These are phyloP conservation scores for Saccharomycopsis guyanensis DNA, from an alignment of 805 yeast genomes.

Conservation along the genomic window DNA sequence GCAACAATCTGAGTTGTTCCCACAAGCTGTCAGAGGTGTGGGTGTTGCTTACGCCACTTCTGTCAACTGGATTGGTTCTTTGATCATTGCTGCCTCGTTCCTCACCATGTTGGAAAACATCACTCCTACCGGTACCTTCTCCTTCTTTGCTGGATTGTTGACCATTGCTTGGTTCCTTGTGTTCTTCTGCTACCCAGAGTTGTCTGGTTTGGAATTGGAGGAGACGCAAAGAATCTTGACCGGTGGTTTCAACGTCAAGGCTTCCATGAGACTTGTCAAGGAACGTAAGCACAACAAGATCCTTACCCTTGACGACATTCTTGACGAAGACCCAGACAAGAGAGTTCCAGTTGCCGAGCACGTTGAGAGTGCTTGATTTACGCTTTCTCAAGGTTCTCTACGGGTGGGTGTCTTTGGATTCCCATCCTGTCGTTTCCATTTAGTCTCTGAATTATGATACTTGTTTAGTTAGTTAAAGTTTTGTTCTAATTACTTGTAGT, in stretches of 20 bases:
- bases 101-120: conserved; percentile 89
- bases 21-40: conserved; percentile 87
- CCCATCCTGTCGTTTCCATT: no score
- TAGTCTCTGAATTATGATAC: no score
- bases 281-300: conserved; percentile 27
- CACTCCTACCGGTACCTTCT: conserved; percentile 92
- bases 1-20: conserved; percentile 95
- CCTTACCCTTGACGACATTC: conserved; percentile 9
- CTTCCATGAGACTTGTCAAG: conserved; percentile 48
- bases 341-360: conserved; percentile 6
- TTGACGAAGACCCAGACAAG: conserved; percentile 8
- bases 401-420: no score
- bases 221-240: conserved; percentile 78
- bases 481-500: no score
- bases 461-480: no score
- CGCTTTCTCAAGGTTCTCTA: not conserved
- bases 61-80: conserved; percentile 92
- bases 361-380: conserved; percentile 8
- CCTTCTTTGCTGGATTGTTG: conserved; percentile 80
- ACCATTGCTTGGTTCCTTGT: conserved; percentile 64
- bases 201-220: conserved; percentile 83
- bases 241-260: conserved; percentile 80
- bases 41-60: conserved; percentile 90
- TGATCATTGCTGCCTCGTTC: conserved; percentile 85
- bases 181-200: conserved; percentile 85